Evolutionary conservation across 1,284 basidiomycete genomes (phyloP), one percentile per base, ranked within the genome.

Genomic region (Coniophora puteana): DNA sequence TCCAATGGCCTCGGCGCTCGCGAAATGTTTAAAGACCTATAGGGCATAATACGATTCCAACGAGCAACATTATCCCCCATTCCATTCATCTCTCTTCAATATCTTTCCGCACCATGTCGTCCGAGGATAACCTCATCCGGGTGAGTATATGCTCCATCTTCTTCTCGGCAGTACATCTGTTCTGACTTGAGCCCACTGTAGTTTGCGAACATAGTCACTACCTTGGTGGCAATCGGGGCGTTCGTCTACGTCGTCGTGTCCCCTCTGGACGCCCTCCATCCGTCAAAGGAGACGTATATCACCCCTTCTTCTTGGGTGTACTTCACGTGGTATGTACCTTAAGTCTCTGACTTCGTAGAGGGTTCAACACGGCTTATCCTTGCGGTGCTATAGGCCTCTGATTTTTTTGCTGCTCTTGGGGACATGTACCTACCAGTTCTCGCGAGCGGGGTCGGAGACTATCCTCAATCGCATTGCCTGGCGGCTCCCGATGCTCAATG

Each of bases 271-370:
- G 72, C 80, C 33, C 88, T 88, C 63, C 77, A 71, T 55, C 66
- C 69, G 33, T 80, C 76, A 34, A 89, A 83, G 63, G 80, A 87
- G 54, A 94, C 92, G n/a, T 96, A 93, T 65, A 71, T 96, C 49
- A 93, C 92, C 1, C 93, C 93, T 14, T 88, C 89, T 6, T 78
- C 85, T 13, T 95, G 89, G 81, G 82, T 86, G 2, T 92, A 88
- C 66, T 75, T 80, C 61, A 83, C 91, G 57, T 90, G 88, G 87
- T 83, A 41, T 28, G 68, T 58, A 27, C 4, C 44, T 54, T 5
- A 52, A 47, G 50, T n/a, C n/a, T n/a, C n/a, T n/a, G n/a, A n/a
- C 18, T 39, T 17, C 17, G 29, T 27, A 27, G 22, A 27, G 14
- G 8, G 28, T 37, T 22, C 16, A 10, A n/a, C n/a, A n/a, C n/a